Base-by-base conservation (phyloP, 768 basidiomycete species). In the Strobilomyces dryophilus region DNA sequence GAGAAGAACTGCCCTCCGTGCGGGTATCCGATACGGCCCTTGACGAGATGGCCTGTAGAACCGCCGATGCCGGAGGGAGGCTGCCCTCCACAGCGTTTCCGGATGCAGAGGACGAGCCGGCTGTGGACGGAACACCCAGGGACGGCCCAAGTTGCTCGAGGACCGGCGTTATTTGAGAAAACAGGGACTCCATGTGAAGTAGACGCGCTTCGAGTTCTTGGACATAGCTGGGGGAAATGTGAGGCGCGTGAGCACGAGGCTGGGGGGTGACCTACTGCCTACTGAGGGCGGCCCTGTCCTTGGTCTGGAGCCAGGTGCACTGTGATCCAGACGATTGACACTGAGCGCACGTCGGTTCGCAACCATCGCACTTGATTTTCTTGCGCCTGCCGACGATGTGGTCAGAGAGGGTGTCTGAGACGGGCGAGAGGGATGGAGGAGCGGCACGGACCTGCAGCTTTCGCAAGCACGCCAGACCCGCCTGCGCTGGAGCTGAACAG, bases 281-380 rank as follows among this genome's bases (percentile, higher is more conserved):
- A 66, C 92, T 93, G 57, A 92, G 73, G 5, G 91, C 91, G 21
- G 91, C 91, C 63, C 91, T 83, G 71, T 93, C 91, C 73, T 91
- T 92, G 7, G 91, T 93, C 72, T 93, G 91, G 40, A 92, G 75
- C 91, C 91, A 93, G 41, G 87, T 89, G 65, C 91, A 93, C 60
- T 84, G 81, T 1, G 87, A 85, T 43, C 82, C 83, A 8, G 89
- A 86, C 40, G 81, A 73, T 17, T 80, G 67, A 65, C 91, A 93
- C 64, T 92, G 91, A 0, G 88, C 85, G 61, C 91, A 93, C 11
- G 85, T 87, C 12, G 91, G 91, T 66, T 93, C 91, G 62, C 76
- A 80, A 58, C 91, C 91, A 73, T 93, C 91, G 71, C 91, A 93
- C 69, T 93, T 93, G 67, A 93, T 92, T 79, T 93, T 93, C 81